Evolutionary conservation across 2,329 filamentous ascomycete species (phyloP).

Genomic region (Phialemonium atrogriseum): DNA sequence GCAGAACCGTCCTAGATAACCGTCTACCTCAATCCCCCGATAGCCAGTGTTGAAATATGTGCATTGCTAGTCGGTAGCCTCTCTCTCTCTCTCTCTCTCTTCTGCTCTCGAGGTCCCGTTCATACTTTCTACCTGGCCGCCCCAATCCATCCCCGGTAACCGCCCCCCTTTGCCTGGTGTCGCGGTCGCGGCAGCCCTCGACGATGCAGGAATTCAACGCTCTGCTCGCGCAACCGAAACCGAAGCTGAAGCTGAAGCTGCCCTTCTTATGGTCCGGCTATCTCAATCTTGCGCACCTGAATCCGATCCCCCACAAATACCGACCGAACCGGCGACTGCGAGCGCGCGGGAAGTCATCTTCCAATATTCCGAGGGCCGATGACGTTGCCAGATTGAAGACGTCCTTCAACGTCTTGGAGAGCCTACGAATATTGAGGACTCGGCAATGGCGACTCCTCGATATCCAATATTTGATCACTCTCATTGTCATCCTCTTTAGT

Average conservation of each 20-base stretch:
- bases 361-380: constrained; percentile 22
- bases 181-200: constrained; percentile 2
- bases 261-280: constrained; percentile 17
- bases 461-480: constrained; percentile 72
- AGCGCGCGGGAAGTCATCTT: constrained; percentile 15
- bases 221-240: constrained; percentile 15
- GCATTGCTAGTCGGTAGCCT: background rate
- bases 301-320: constrained; percentile 23
- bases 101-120: too few relatives aligned
- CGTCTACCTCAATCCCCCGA: too few relatives aligned
- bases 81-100: constrained; percentile 1
- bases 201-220: constrained; percentile 19
- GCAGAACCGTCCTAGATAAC: too few relatives aligned
- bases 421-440: constrained; percentile 63
- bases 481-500: constrained; percentile 70
- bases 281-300: constrained; percentile 19
- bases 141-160: constrained; percentile 4
- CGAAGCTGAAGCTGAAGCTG: constrained; percentile 17
- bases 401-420: constrained; percentile 74
- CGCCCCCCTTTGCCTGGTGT: constrained; percentile 7
- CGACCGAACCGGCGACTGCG: constrained; percentile 16
- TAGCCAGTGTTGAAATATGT: background rate
- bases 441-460: constrained; percentile 80
- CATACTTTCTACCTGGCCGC: background rate
- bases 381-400: constrained; percentile 71